Evolutionary conservation across 1,139 yeast species (phyloP).

Genomic region (Kodamaea derodonti): DNA sequence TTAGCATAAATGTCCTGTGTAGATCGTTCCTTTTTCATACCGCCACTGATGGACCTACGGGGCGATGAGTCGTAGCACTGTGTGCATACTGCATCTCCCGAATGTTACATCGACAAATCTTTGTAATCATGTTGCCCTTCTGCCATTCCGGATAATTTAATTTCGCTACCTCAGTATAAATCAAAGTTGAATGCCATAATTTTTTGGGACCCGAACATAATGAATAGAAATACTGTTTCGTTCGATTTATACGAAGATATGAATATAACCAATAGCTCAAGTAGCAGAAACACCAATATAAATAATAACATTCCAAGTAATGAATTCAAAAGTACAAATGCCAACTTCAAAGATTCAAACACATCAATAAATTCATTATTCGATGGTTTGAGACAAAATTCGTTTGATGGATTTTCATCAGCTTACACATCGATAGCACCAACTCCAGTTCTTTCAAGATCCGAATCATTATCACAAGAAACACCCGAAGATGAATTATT

Average conservation of each 20-base stretch:
- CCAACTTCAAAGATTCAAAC: conserved; percentile 15
- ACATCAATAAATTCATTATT: conserved; percentile 28
- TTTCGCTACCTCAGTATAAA: too few relatives aligned
- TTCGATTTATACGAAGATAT: conserved; percentile 7
- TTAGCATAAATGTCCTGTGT: too few relatives aligned
- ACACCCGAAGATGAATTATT: not conserved
- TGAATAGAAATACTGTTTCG: conserved; percentile 2
- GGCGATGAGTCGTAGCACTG: too few relatives aligned
- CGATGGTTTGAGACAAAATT: too few relatives aligned
- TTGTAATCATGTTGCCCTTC: too few relatives aligned
- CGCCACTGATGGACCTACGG: too few relatives aligned
- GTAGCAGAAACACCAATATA: not conserved
- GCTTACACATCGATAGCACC: conserved; percentile 5
- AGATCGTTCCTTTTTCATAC: too few relatives aligned
- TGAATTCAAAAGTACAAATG: conserved; percentile 1
- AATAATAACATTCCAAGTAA: too few relatives aligned
- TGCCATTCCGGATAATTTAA: too few relatives aligned
- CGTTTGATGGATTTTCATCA: conserved; percentile 13
- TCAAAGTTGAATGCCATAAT: not conserved
- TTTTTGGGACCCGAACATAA: not conserved
- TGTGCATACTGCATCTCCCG: too few relatives aligned
- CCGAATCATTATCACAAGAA: conserved; percentile 10
- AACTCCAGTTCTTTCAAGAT: conserved; percentile 14
- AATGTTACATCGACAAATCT: too few relatives aligned
- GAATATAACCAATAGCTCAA: conserved; percentile 3